Evolutionary conservation across 306 rosid genomes (phyloP).

Genomic region (Acacia confusa): DNA sequence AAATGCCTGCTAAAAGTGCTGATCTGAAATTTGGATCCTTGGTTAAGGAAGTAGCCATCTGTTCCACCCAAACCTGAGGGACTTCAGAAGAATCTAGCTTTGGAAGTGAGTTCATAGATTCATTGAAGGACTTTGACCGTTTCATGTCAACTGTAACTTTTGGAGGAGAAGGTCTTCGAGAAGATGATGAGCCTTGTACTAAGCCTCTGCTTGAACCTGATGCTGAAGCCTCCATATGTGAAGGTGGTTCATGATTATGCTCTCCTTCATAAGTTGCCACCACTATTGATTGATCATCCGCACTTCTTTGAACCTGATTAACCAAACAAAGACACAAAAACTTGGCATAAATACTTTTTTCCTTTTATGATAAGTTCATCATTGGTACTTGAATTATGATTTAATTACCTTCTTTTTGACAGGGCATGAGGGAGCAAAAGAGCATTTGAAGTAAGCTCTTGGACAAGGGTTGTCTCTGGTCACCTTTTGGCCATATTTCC

Average conservation of each 20-base stretch:
- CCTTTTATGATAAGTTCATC: background rate
- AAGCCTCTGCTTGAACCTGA: slow-evolving; percentile 54
- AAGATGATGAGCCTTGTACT: slow-evolving; percentile 48
- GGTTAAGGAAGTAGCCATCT: slow-evolving; percentile 93
- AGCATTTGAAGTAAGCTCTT: slow-evolving; percentile 98
- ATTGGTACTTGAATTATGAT: background rate
- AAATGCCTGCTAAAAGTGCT: slow-evolving; percentile 90
- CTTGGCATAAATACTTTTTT: background rate
- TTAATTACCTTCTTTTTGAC: slow-evolving; percentile 90
- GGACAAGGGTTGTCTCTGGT: slow-evolving; percentile 98
- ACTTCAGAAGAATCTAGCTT: slow-evolving; percentile 56
- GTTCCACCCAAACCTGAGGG: slow-evolving; percentile 71
- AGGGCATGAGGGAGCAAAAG: slow-evolving; percentile 94
- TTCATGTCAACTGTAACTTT: slow-evolving; percentile 58
- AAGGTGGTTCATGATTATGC: slow-evolving; percentile 77
- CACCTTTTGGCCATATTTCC: slow-evolving; percentile 98
- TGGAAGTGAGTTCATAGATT: slow-evolving; percentile 38
- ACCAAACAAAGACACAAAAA: slow-evolving; percentile 18
- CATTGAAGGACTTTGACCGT: slow-evolving; percentile 52
- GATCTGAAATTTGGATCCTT: slow-evolving; percentile 92
- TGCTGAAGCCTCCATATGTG: slow-evolving; percentile 59
- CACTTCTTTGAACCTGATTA: slow-evolving; percentile 92
- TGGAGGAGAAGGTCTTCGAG: slow-evolving; percentile 44
- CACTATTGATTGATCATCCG: slow-evolving; percentile 80
- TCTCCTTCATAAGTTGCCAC: slow-evolving; percentile 99